Conservation (phyloP, 164 flowering plant species). For the Taxillus chinensis region DNA sequence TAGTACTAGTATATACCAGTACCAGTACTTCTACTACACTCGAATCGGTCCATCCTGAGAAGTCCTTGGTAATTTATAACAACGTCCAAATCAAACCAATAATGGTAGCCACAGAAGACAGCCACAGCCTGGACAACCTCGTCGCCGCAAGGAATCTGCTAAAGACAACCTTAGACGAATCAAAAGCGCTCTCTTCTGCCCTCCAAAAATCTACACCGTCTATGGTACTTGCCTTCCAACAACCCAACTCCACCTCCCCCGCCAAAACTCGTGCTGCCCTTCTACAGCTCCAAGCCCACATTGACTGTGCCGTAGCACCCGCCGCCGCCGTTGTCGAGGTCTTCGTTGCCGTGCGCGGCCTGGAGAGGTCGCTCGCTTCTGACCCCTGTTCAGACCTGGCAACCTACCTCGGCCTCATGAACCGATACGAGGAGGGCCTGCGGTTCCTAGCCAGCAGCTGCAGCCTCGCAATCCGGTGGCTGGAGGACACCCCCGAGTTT, state of each 20-base stretch:
- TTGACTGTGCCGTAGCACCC: conserved; percentile 33
- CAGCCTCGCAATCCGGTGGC: conserved; percentile 37
- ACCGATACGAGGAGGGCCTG: conserved; percentile 35
- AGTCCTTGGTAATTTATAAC: no score
- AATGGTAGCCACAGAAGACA: conserved; percentile 9
- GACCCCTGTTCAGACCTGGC: conserved; percentile 18
- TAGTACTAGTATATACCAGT: background rate
- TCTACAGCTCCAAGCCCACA: conserved; percentile 19
- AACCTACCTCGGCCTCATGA: conserved; percentile 19
- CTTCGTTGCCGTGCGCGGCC: conserved; percentile 25
- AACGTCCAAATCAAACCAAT: background rate
- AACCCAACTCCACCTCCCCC: conserved; percentile 9
- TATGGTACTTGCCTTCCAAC: conserved; percentile 19
- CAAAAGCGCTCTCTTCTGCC: conserved; percentile 25
- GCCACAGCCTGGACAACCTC: conserved; percentile 18
- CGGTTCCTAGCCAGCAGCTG: conserved; percentile 33
- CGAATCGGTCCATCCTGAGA: no score
- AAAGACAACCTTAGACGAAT: conserved; percentile 27
- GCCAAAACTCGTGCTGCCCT: conserved; percentile 6
- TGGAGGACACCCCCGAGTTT: conserved; percentile 26
- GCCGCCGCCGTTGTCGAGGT: conserved; percentile 38
- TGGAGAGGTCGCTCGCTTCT: conserved; percentile 23
- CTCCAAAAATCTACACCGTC: conserved; percentile 23
- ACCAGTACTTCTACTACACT: no score
- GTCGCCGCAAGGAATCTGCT: conserved; percentile 23